Evolutionary conservation across 2,329 filamentous ascomycete genomes (phyloP), one percentile per base, ranked within the genome.

Genomic region (Diaporthe citri): DNA sequence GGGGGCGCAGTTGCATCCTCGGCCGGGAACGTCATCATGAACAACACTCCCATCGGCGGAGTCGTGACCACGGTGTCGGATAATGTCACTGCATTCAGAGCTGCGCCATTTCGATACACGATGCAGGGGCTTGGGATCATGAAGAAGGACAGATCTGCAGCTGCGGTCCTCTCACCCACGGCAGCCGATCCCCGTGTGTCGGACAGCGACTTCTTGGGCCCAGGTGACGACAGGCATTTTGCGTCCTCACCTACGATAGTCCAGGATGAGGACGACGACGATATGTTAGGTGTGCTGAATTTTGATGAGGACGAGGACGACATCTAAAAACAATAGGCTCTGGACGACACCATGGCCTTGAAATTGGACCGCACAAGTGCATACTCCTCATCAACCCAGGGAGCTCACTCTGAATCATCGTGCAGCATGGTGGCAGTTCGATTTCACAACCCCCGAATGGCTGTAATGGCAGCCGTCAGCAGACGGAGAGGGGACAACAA

Each of bases 11-110:
- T 73, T 20, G 71, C 66, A 13, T 70, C 71, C 43, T 72, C 60
- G 6, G 71, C 74, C 3, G 74, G 74, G 46, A 72, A 64, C 55
- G 74, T 75, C 46, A 70, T 75, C 48, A 75, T 75, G 74, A 73
- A 72, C 31, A 75, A 51, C n/a, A 75, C 74, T 10, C 74, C 74
- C 25, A 60, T 75, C 20, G 74, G 74, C 34, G 74, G 74, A 13
- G 39, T 75, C 46, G 72, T 59, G 55, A 39, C 51, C 55, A 62
- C 74, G 10, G 71, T 75, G 48, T 75, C 74, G 46, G 72, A 66
- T 10, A 75, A 75, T 17, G 62, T 75, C 10, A 62, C 71, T 52
- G 67, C 56, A 9, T 75, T 75, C 36, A 55, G 48, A 34, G 74
- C 74, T 28, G 55, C 71, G 15, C 74, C 74, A 46, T 56, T 75